phyloP scores from a whole-genome alignment of 768 basidiomycete species.

The Gloeopeniophorella convolvens region DNA sequence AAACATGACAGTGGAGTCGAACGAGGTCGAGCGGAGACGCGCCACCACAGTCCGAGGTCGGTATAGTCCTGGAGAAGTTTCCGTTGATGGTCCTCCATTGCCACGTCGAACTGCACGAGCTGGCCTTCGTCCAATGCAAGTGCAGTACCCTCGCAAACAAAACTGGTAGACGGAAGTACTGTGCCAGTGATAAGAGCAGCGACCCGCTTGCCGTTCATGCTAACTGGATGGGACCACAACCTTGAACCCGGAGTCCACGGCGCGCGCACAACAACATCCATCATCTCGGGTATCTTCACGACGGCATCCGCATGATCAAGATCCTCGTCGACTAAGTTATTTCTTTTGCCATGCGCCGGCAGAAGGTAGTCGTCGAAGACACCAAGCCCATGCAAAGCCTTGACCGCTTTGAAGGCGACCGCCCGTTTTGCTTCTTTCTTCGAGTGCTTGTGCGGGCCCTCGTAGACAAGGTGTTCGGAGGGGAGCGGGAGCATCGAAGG shows the following conservation, averaged over 20 bases:
- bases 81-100: constrained; percentile 42
- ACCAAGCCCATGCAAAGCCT: constrained; percentile 56
- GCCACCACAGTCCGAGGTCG: constrained; percentile 51
- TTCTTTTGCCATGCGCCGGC: constrained; percentile 51
- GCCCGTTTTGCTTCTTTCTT: constrained; percentile 82
- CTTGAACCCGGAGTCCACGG: constrained; percentile 56
- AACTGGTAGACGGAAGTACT: constrained; percentile 40
- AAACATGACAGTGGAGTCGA: constrained; percentile 48
- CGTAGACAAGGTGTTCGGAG: constrained; percentile 44
- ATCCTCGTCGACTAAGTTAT: constrained; percentile 48
- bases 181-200: constrained; percentile 69
- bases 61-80: constrained; percentile 61
- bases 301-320: constrained; percentile 39
- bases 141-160: constrained; percentile 32
- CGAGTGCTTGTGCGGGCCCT: constrained; percentile 53
- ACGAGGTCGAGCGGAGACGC: constrained; percentile 54
- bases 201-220: constrained; percentile 40
- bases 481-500: constrained; percentile 63
- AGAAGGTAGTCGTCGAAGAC: constrained; percentile 81
- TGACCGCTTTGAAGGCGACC: constrained; percentile 74
- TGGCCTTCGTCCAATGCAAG: constrained; percentile 32
- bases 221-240: constrained; percentile 60
- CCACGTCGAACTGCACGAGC: constrained; percentile 36
- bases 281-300: constrained; percentile 41
- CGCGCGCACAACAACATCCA: constrained; percentile 56